A percentile compares a stretch with the other conserved stretches of the same genome.
phyloP scores from a whole-genome alignment of 2,329 filamentous ascomycete species.

The Pyricularia grisea region DNA sequence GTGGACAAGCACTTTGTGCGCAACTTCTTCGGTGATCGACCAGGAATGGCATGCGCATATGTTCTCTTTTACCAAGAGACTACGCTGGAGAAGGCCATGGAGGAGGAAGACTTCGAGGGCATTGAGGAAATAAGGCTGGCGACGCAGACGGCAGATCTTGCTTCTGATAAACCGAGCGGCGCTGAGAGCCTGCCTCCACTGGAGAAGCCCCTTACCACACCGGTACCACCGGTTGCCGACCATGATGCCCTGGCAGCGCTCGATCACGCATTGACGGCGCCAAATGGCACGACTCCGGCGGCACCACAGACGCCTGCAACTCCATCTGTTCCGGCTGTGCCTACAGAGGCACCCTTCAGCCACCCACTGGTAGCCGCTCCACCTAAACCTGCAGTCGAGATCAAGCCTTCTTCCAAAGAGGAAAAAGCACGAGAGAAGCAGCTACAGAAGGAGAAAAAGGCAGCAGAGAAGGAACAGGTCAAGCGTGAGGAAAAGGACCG shows the following conservation, averaged over 20 bases:
- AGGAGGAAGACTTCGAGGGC: conserved; percentile 78
- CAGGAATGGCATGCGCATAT: conserved; percentile 87
- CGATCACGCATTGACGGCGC: conserved; percentile 58
- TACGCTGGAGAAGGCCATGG: conserved; percentile 54
- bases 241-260: conserved; percentile 47
- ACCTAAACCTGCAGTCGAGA: conserved; percentile 15
- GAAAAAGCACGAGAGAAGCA: conserved; percentile 61
- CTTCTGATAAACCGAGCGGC: conserved; percentile 38
- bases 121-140: conserved; percentile 50
- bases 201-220: conserved; percentile 41
- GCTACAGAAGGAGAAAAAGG: conserved; percentile 43
- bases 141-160: conserved; percentile 46
- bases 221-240: conserved; percentile 33
- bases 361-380: conserved; percentile 20
- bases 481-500: conserved; percentile 33
- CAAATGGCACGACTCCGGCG: conserved; percentile 20
- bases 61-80: conserved; percentile 97
- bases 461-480: conserved; percentile 34
- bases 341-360: conserved; percentile 17
- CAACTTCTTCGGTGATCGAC: conserved; percentile 94
- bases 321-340: conserved; percentile 12
- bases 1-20: conserved; percentile 93
- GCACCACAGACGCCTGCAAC: conserved; percentile 10
- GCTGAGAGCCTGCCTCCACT: conserved; percentile 25
- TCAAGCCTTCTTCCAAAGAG: conserved; percentile 36